phyloP scores from a whole-genome alignment of 2,329 filamentous ascomycete genomes.

The Zarea fungicola region DNA sequence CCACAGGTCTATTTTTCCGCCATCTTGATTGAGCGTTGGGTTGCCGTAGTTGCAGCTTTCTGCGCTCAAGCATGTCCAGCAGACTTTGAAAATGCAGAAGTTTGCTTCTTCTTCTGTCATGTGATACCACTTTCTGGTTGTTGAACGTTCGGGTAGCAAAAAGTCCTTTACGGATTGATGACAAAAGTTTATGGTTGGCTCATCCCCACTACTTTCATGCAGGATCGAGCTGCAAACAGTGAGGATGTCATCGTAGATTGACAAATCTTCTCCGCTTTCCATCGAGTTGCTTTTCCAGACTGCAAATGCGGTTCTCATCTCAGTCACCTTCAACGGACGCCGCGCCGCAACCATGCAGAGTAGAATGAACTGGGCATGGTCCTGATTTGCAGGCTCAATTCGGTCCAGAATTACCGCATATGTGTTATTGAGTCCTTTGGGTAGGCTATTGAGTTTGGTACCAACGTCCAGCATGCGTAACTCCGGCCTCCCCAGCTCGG shows the following conservation, averaged over 20 bases:
- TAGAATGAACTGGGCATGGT: constrained; percentile 8
- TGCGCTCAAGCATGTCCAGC: constrained; percentile 8
- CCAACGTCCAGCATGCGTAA: no score
- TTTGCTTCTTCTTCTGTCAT: constrained; percentile 1
- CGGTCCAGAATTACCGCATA: constrained; percentile 8
- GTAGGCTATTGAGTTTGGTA: neutral
- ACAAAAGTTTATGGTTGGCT: constrained; percentile 11
- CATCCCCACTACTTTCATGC: neutral
- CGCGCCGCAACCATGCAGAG: constrained; percentile 7
- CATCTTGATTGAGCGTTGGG: neutral
- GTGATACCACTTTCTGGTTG: constrained; percentile 1
- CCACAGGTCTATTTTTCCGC: neutral
- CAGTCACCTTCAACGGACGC: constrained; percentile 4
- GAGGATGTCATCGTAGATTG: constrained; percentile 7
- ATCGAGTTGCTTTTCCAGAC: neutral
- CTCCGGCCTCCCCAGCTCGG: neutral
- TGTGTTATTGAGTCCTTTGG: constrained; percentile 6
- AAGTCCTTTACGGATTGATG: constrained; percentile 14
- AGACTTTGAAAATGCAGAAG: constrained; percentile 5
- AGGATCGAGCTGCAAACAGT: constrained; percentile 9
- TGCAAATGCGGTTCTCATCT: constrained; percentile 6
- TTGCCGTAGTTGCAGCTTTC: neutral
- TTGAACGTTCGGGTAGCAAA: neutral
- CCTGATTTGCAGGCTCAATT: neutral
- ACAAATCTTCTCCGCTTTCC: neutral